Percentiles rank a stretch among this genome's conserved stretches.
phyloP scores from a whole-genome alignment of 2,329 filamentous ascomycete species.

The Ceratocystis lukuohia region DNA sequence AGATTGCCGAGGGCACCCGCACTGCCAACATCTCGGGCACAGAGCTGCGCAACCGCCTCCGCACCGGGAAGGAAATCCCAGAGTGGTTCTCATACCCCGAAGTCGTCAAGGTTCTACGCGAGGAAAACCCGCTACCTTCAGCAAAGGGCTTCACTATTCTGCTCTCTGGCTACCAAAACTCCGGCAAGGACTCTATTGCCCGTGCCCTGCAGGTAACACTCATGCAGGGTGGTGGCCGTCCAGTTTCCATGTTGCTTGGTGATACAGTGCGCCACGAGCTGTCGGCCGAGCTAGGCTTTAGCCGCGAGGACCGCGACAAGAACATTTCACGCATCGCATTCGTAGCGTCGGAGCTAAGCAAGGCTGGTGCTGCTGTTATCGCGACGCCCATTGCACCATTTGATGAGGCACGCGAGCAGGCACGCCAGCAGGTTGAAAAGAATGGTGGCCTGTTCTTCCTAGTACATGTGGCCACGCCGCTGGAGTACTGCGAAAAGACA shows the following conservation, averaged over 20 bases:
- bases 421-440: slow-evolving; percentile 75
- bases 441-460: slow-evolving; percentile 77
- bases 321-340: slow-evolving; percentile 96
- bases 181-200: slow-evolving; percentile 90
- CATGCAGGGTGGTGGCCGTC: slow-evolving; percentile 93
- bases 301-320: slow-evolving; percentile 75
- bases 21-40: slow-evolving; percentile 80
- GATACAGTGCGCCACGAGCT: slow-evolving; percentile 91
- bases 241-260: slow-evolving; percentile 85
- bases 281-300: slow-evolving; percentile 91
- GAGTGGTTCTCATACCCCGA: slow-evolving; percentile 99
- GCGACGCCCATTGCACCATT: slow-evolving; percentile 93
- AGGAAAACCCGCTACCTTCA: slow-evolving; percentile 84
- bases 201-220: slow-evolving; percentile 91
- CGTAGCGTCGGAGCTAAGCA: slow-evolving; percentile 87
- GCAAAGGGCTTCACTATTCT: slow-evolving; percentile 97
- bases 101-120: slow-evolving; percentile 88
- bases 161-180: slow-evolving; percentile 93
- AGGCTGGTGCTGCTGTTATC: slow-evolving; percentile 85
- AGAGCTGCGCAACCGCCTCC: slow-evolving; percentile 83
- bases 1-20: slow-evolving; percentile 70
- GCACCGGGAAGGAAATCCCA: slow-evolving; percentile 85
- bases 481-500: slow-evolving; percentile 89
- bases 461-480: slow-evolving; percentile 81
- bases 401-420: slow-evolving; percentile 60